phyloP scores from a whole-genome alignment of 2,329 filamentous ascomycete species.

The Monosporascus sp. region DNA sequence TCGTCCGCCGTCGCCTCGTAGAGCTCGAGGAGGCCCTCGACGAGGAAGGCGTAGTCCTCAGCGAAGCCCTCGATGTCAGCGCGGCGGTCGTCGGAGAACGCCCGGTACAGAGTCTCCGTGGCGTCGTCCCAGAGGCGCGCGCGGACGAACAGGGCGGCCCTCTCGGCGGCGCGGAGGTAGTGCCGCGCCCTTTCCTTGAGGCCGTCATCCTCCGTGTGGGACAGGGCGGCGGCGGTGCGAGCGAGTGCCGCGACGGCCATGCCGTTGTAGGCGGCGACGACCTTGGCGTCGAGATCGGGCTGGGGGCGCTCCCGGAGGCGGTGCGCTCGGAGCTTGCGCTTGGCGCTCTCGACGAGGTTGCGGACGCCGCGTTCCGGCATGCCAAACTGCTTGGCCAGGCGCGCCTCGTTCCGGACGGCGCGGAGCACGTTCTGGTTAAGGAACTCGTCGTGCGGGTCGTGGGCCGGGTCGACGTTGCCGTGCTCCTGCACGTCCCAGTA shows the following conservation, averaged over 20 bases:
- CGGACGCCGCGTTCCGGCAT: constrained; percentile 65
- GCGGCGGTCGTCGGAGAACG: constrained; percentile 63
- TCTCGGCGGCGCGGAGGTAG: constrained; percentile 62
- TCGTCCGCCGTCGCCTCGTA: constrained; percentile 80
- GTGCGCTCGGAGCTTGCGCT: constrained; percentile 63
- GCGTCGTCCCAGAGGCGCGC: constrained; percentile 65
- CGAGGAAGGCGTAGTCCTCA: constrained; percentile 91
- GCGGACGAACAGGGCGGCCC: constrained; percentile 68
- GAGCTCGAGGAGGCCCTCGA: constrained; percentile 75
- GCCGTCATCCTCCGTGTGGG: constrained; percentile 47
- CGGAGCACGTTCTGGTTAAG: constrained; percentile 88
- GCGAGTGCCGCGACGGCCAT: constrained; percentile 81
- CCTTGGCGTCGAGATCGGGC: constrained; percentile 81
- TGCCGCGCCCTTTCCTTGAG: constrained; percentile 45
- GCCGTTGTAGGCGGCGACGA: constrained; percentile 83
- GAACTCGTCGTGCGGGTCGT: constrained; percentile 91
- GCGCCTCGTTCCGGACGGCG: constrained; percentile 60
- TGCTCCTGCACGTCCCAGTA: constrained; percentile 82
- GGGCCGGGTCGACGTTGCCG: constrained; percentile 77
- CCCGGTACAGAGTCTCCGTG: constrained; percentile 62
- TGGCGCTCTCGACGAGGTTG: constrained; percentile 62
- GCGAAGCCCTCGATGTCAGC: constrained; percentile 71
- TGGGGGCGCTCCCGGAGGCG: constrained; percentile 69
- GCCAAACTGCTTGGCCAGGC: constrained; percentile 71
- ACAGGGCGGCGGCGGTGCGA: constrained; percentile 65